Base-by-base conservation (phyloP, 495 filamentous ascomycete species). In the Endocarpon pusillum region DNA sequence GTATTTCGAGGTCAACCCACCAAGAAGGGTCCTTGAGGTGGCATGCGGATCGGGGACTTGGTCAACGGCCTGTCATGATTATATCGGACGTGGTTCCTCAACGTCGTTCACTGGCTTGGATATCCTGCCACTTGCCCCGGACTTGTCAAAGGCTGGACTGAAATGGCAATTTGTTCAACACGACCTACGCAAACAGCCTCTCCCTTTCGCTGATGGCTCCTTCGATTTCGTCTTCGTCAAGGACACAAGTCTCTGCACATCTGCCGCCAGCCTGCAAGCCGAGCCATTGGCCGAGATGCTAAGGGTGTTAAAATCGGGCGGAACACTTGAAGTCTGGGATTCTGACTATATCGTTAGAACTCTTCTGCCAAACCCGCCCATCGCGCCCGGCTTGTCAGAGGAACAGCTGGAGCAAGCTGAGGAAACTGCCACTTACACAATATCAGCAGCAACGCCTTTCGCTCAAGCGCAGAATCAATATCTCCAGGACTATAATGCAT, bases 181-280 rank as follows among this genome's bases (percentile, higher is more conserved):
- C 49, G 83, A 93, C 53, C 44, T 89, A 36, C 78, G 83, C 34
- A 68, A 67, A 39, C 46, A 67, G 0, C 79, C 81, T 2, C 59
- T 87, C 28, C 87, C 87, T 2, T 86, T 94, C 37, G 64, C 72
- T 3, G 80, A 86, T 39, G 72, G 66, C 16, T 78, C 83, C 50
- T 96, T 94, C 51, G 84, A 93, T 47, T 66, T 92, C 15, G 71
- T 96, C 35, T 83, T 94, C 59, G 69, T 85, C 35, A 92, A 94
- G 51, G 86, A 94, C 51, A 61, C 86, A 42, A 73, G 71, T 25
- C 65, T 91, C 51, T 74, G 71, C 36, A 67, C 66, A 9, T 52
- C 69, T 21, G 70, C 71, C 12, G 67, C 64, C 15, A 64, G 67
- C 9, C 66, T 75, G 44, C 70, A 78, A 24, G 69, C 73, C 21